Percentiles rank a stretch among this genome's conserved stretches.
phyloP scores from a whole-genome alignment of 2,329 filamentous ascomycete species.

The Cercospora janseana region DNA sequence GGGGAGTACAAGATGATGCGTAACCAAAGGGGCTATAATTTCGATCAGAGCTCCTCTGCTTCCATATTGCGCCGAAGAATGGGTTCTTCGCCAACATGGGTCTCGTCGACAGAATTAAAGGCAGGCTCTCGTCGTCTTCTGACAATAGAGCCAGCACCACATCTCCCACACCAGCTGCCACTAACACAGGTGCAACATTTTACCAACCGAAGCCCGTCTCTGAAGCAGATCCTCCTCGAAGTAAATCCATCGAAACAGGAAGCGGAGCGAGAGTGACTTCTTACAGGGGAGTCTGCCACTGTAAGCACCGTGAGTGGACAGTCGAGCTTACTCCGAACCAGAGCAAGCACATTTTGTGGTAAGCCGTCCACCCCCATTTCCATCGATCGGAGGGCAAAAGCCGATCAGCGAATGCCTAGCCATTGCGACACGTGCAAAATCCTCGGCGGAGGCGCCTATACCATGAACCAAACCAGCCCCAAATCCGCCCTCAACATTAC shows the following conservation, averaged over 20 bases:
- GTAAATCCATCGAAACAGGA: constrained; percentile 11
- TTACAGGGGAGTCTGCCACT: constrained; percentile 55
- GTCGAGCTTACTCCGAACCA: constrained; percentile 50
- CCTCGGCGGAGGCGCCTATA: constrained; percentile 52
- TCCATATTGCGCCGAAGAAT: neutral
- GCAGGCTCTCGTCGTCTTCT: constrained; percentile 3
- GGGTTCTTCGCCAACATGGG: constrained; percentile 4
- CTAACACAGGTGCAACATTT: neutral
- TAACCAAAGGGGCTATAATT: neutral
- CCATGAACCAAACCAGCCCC: constrained; percentile 56
- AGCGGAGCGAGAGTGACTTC: constrained; percentile 41
- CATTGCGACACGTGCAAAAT: constrained; percentile 59
- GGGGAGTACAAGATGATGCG: constrained; percentile 9
- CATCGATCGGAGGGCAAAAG: no score
- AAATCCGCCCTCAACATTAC: constrained; percentile 52
- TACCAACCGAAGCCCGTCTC: neutral
- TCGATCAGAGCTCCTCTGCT: neutral
- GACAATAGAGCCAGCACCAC: constrained; percentile 5
- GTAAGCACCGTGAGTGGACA: constrained; percentile 54
- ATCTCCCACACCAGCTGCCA: constrained; percentile 2
- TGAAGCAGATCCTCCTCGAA: neutral
- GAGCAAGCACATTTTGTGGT: constrained; percentile 47
- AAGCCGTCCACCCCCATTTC: neutral
- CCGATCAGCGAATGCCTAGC: constrained; percentile 35
- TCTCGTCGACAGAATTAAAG: constrained; percentile 14